Evolutionary conservation across 2,329 filamentous ascomycete genomes (phyloP).

Genomic region (Chaetomiaceae sp.): DNA sequence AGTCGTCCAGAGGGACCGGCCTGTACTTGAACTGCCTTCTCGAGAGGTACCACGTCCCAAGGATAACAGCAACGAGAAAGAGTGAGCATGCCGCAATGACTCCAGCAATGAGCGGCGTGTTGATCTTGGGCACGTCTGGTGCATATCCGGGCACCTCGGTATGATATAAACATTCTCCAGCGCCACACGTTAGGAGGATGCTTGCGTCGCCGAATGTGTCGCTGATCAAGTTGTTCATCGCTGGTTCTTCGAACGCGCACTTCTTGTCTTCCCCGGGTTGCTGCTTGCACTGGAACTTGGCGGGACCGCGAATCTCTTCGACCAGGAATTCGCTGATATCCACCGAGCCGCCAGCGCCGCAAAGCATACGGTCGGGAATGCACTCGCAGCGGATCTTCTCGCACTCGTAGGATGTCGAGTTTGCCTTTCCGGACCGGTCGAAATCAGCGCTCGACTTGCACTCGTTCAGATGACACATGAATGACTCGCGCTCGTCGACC

Average conservation of each 20-base stretch:
- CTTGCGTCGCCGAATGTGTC: conserved; percentile 86
- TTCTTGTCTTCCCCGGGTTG: conserved; percentile 58
- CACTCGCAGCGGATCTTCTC: conserved; percentile 81
- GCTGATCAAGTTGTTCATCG: conserved; percentile 86
- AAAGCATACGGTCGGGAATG: conserved; percentile 87
- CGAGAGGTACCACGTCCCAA: conserved; percentile 83
- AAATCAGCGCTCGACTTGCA: conserved; percentile 72
- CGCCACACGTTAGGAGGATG: conserved; percentile 75
- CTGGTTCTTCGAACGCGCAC: conserved; percentile 84
- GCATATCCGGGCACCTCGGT: conserved; percentile 91
- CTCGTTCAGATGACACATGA: conserved; percentile 85
- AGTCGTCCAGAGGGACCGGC: conserved; percentile 79
- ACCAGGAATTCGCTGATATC: conserved; percentile 87
- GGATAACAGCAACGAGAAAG: conserved; percentile 81
- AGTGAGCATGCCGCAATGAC: conserved; percentile 83
- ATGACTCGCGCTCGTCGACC: conserved; percentile 90
- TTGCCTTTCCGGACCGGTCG: conserved; percentile 63
- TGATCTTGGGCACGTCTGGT: conserved; percentile 87
- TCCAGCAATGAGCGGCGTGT: conserved; percentile 90
- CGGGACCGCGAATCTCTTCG: conserved; percentile 79
- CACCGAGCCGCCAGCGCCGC: conserved; percentile 84
- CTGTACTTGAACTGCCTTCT: conserved; percentile 67
- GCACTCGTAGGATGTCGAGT: conserved; percentile 81
- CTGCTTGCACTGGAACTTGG: conserved; percentile 71
- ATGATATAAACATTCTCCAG: conserved; percentile 89